Base-by-base conservation (phyloP, 2,329 filamentous ascomycete species). In the Phialophora tarda region DNA sequence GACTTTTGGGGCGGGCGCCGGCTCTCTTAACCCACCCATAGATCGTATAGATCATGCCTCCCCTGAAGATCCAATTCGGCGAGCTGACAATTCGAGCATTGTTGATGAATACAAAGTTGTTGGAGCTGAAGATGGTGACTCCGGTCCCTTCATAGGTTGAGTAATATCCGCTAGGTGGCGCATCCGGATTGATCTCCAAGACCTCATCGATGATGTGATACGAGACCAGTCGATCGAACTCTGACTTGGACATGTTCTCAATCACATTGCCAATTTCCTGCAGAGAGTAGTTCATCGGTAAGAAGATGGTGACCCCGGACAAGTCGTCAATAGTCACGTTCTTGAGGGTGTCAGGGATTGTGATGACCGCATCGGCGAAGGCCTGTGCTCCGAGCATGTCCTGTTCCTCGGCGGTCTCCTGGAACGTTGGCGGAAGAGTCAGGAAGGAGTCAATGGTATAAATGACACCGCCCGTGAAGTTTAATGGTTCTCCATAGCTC, bases 201-300 rank as follows among this genome's bases (percentile, higher is more conserved):
- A 58, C 50, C 32, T 59, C 24, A 21, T 67, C 61, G 24, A 68
- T 10, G 14, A 65, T 51, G 34, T 68, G 66, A 54, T 68, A 68
- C 7, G 62, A 26, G 4, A 68, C 47, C 17, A 65, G 12, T 4
- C 59, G 59, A n/a, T 65, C 48, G 10, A 66, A 53, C 21, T 68
- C 66, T 23, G 23, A 14, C 44, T 50, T 48, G 53, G 38, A 51
- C 63, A 58, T 59, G 10, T 55, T 63, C 23, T 56, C 28, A 38
- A 63, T 55, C n/a, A 63, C 26, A 51, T 48, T 65, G 54, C 66
- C 66, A 50, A 65, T 54, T 7, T 66, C 58, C 38, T 59, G 48
- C 26, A 68, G 23, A 14, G 66, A 64, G 30, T 63, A 51, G 32
- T 68, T 65, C 48, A 63, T 68, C 10, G 66, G 66, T 12, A 68